Evolutionary conservation across 2,329 filamentous ascomycete species (phyloP), one percentile per base, ranked within the genome.

Genomic region (Leptographium wingfieldii): DNA sequence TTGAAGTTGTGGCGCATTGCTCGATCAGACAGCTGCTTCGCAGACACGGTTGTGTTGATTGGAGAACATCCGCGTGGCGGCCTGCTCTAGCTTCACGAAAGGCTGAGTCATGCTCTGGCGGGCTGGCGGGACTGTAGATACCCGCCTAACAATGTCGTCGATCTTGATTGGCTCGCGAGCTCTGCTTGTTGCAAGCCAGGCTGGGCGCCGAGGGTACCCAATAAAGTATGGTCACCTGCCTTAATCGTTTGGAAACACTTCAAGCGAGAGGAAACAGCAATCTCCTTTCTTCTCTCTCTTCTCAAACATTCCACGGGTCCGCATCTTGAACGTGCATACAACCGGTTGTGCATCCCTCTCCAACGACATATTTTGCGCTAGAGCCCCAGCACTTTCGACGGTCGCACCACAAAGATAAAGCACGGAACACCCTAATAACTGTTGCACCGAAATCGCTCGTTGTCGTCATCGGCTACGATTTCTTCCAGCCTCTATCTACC

Each of bases 401-500:
- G 31, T 22, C 53, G 29, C 16, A 48, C 16, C 19, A 40, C 4
- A n/a, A 16, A 27, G 22, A 54, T n/a, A 31, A 5, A 29, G 12
- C 27, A 53, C 51, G 14, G 43, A 7, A n/a, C 46, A 10, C 46
- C 46, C 14, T 51, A 6, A 5, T 51, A 6, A 5, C 14, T 49
- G 16, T 46, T 38, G n/a, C 35, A 19, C 56, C 33, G 56, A 58
- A 58, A 58, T 58, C 56, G 56, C 56, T 57, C 56, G 46, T 51
- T 51, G 56, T 38, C 56, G 31, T 49, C 56, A 51, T 51, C 46
- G 16, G 27, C 33, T 12, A 11, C 43, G 27, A 12, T 35, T 27
- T 57, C 43, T 19, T 27, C 31, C 31, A 40, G 14, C 38, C 38
- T 40, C 38, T 38, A 48, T 22, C 19, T 27, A 22, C 25, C 49